Evolutionary conservation across 495 filamentous ascomycete species (phyloP), one percentile per base, ranked within the genome.

Genomic region (Neurospora discreta): DNA sequence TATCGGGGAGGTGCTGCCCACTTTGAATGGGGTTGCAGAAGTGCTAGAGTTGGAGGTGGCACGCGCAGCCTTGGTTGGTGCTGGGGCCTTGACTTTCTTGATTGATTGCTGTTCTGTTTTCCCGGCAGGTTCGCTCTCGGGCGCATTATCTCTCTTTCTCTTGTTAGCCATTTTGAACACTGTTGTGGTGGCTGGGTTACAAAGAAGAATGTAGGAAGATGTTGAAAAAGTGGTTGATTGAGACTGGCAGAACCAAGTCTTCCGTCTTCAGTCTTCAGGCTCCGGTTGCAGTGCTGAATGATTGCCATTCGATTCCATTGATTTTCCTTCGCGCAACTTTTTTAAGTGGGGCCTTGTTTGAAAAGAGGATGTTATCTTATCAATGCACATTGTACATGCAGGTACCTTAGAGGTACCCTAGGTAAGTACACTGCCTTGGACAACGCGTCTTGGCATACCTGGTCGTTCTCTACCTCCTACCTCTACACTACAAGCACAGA

Each of bases 131-230:
- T 75, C 71, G 72, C 33, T 68, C 73, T 71, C 39, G 40, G 78
- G 42, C 68, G 75, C 78, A 68, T 80, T 82, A 13, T 87, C 84
- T 77, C 91, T 88, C 85, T 95, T 95, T 81, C 92, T 87, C 79
- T 65, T 65, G 52, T 94, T 95, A 36, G 82, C 88, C 92, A 94
- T 95, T 68, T 26, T 80, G 73, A 18, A 67, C 70, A 65, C 20
- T 71, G 71, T 41, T 38, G 41, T 46, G 71, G 60, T 42, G 72
- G 71, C 20, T 26, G 72, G 69, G 68, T 74, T 68, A 40, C 52
- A 60, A 33, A 8, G 15, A 30, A 30, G 52, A 65, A 65, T 26
- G 7, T 10, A 33, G 6, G 16, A 65, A 33, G 26, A 65, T 18
- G 52, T 18, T 65, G 52, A 26, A 65, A 65, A 65, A 33, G 15